phyloP scores from a whole-genome alignment of 305 asterid genomes.

The Ilex paraguariensis region DNA sequence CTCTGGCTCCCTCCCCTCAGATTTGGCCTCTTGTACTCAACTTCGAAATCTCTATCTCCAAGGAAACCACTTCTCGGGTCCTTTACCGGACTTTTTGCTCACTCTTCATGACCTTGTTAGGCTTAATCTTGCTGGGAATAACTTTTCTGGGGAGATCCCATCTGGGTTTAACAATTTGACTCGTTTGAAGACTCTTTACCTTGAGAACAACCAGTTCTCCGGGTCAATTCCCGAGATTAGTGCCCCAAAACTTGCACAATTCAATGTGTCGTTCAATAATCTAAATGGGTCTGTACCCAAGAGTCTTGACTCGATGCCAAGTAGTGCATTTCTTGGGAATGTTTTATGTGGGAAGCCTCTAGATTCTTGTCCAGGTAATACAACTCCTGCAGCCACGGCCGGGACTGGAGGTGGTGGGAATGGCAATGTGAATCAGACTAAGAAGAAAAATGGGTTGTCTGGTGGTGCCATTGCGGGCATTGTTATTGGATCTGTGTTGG shows the following conservation, averaged over 20 bases:
- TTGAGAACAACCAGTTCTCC: constrained; percentile 54
- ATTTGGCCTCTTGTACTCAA: constrained; percentile 43
- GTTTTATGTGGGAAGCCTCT: constrained; percentile 74
- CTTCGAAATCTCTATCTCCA: constrained; percentile 81
- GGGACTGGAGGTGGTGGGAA: constrained; percentile 18
- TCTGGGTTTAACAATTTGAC: constrained; percentile 54
- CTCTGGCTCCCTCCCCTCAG: constrained; percentile 65
- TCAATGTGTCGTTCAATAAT: constrained; percentile 70
- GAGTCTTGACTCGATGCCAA: constrained; percentile 38
- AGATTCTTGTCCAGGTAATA: constrained; percentile 36
- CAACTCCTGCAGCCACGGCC: constrained; percentile 5
- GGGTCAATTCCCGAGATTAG: constrained; percentile 59
- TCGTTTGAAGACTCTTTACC: constrained; percentile 66
- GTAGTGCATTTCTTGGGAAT: constrained; percentile 56
- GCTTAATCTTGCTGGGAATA: constrained; percentile 60
- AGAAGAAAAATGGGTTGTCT: constrained; percentile 42
- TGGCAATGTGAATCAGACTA: constrained; percentile 12
- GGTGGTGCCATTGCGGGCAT: constrained; percentile 92
- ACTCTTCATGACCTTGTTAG: constrained; percentile 50
- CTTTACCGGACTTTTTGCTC: constrained; percentile 33
- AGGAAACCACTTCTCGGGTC: constrained; percentile 65
- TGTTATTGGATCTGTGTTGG: constrained; percentile 79
- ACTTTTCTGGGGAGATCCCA: constrained; percentile 64
- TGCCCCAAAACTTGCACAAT: constrained; percentile 51
- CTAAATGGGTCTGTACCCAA: constrained; percentile 78